Evolutionary conservation across 805 yeast genomes (phyloP).

Genomic region (Wickerhamiella azyma): DNA sequence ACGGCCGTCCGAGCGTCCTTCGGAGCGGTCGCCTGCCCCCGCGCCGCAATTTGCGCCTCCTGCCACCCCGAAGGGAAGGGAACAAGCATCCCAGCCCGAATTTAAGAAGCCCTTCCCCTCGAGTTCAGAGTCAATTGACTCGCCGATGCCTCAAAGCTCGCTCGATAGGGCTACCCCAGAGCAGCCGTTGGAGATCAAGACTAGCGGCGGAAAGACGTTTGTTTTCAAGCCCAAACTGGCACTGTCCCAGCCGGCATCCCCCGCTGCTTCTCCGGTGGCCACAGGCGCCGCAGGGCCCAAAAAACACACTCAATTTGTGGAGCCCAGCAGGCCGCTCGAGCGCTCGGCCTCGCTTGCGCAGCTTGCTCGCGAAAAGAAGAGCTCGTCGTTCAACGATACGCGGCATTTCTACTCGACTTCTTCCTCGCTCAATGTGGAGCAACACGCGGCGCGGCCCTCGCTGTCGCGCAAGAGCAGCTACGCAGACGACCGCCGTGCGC

Average conservation of each 20-base stretch:
- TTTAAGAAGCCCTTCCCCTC: background rate
- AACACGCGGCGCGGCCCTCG: background rate
- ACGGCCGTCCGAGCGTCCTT: background rate
- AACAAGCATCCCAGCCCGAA: too few species aligned
- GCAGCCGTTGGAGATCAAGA: slow-evolving; percentile 3
- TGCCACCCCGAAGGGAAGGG: background rate
- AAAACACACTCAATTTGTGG: background rate
- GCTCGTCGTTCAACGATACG: slow-evolving; percentile 10
- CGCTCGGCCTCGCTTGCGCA: slow-evolving; percentile 18
- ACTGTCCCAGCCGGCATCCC: background rate
- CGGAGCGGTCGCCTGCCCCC: background rate
- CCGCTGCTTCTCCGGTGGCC: background rate
- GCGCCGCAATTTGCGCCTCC: background rate
- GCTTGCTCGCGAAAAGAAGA: slow-evolving; percentile 14
- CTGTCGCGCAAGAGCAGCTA: slow-evolving; percentile 5
- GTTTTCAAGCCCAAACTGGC: background rate
- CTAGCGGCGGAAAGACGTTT: slow-evolving; percentile 3
- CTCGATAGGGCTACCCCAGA: background rate
- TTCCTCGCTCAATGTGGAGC: slow-evolving; percentile 3
- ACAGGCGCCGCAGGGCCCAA: background rate
- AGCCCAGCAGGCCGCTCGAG: slow-evolving; percentile 3
- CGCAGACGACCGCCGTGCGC: slow-evolving; percentile 11
- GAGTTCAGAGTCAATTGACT: background rate
- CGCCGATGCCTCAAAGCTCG: background rate
- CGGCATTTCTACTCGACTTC: slow-evolving; percentile 6